A percentile compares a stretch with the other conserved stretches of the same genome.
phyloP scores from a whole-genome alignment of 2,329 filamentous ascomycete genomes.

The Elsinoe australis region DNA sequence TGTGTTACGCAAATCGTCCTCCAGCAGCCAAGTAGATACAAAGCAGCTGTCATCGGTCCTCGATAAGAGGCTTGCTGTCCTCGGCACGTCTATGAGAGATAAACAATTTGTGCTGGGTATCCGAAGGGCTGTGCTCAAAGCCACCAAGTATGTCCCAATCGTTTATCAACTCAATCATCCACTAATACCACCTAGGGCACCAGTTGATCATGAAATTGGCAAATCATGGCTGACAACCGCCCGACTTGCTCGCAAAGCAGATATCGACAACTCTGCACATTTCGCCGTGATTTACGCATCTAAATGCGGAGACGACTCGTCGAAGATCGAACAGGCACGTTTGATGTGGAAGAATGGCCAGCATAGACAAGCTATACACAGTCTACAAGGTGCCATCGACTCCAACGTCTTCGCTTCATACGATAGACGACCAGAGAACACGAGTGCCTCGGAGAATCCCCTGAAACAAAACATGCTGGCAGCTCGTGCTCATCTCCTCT shows the following conservation, averaged over 20 bases:
- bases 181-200: too few species aligned
- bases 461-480: constrained; percentile 53
- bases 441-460: constrained; percentile 28
- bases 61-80: constrained; percentile 70
- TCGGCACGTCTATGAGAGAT: constrained; percentile 83
- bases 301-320: constrained; percentile 72
- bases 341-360: constrained; percentile 90
- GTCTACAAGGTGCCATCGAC: constrained; percentile 76
- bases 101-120: constrained; percentile 90
- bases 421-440: constrained; percentile 30
- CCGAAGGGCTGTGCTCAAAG: constrained; percentile 76
- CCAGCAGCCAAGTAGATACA: neutral
- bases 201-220: constrained; percentile 60
- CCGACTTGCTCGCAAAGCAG: constrained; percentile 75
- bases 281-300: constrained; percentile 87
- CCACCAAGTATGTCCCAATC: constrained; percentile 60
- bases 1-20: constrained; percentile 27
- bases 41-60: constrained; percentile 35
- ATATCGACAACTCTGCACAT: constrained; percentile 79
- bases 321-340: constrained; percentile 88
- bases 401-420: constrained; percentile 62
- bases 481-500: constrained; percentile 74
- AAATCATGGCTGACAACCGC: constrained; percentile 79
- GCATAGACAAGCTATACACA: constrained; percentile 89
- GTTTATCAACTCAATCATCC: too few species aligned